Evolutionary conservation across 2,329 filamentous ascomycete genomes (phyloP).

Genomic region (Cladophialophora psammophila): DNA sequence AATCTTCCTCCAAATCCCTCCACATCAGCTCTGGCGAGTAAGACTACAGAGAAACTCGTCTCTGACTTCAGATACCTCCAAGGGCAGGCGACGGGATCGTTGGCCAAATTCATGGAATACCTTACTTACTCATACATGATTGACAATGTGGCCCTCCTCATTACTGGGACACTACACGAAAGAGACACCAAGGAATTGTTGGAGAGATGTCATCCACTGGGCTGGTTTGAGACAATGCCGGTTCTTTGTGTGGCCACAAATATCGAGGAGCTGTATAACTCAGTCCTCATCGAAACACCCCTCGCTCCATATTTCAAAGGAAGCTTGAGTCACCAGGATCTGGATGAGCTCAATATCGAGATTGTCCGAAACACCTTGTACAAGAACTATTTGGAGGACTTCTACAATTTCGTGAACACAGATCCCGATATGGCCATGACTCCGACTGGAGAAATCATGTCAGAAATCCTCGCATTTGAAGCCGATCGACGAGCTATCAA

Average conservation of each 20-base stretch:
- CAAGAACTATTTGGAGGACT: conserved; percentile 99
- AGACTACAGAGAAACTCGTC: conserved; percentile 97
- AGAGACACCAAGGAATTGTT: conserved; percentile 94
- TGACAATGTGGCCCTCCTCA: conserved; percentile 96
- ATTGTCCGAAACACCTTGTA: conserved; percentile 98
- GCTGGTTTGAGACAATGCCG: conserved; percentile 99
- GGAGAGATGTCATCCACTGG: conserved; percentile 93
- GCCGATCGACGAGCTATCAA: conserved; percentile 97
- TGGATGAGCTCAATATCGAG: conserved; percentile 99
- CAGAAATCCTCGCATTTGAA: conserved; percentile 94
- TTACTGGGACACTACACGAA: conserved; percentile 97
- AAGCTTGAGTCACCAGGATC: conserved; percentile 91
- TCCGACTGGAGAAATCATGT: conserved; percentile 93
- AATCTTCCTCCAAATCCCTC: conserved; percentile 95
- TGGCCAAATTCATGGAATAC: conserved; percentile 97
- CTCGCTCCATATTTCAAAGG: conserved; percentile 97
- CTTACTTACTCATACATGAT: conserved; percentile 99
- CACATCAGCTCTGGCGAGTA: conserved; percentile 90
- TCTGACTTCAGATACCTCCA: conserved; percentile 96
- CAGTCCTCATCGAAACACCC: conserved; percentile 94
- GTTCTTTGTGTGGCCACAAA: conserved; percentile 97
- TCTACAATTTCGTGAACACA: conserved; percentile 91
- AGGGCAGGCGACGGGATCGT: conserved; percentile 87
- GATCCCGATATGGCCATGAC: conserved; percentile 85
- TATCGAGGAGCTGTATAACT: conserved; percentile 98